Percentiles rank a stretch among this genome's conserved stretches.
Conservation (phyloP, 2,329 filamentous ascomycete species). For the Cryphonectria naterciae region DNA sequence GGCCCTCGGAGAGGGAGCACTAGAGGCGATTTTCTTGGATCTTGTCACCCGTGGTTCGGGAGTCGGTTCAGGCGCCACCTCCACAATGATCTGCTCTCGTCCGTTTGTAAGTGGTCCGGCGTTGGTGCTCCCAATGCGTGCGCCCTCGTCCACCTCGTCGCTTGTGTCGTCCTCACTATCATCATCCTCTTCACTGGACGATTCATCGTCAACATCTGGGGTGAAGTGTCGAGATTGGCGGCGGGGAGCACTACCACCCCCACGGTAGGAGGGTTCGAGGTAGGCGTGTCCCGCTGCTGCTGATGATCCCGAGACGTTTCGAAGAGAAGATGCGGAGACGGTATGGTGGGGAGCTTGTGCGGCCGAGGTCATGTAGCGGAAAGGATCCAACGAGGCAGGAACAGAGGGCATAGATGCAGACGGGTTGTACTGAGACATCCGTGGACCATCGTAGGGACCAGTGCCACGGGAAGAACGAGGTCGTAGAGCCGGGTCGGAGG, state of each 20-base stretch:
- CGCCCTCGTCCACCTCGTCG: constrained; percentile 35
- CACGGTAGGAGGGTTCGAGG: constrained; percentile 30
- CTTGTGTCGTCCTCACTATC: constrained; percentile 37
- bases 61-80: constrained; percentile 36
- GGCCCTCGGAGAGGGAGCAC: constrained; percentile 39
- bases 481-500: constrained; percentile 48
- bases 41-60: constrained; percentile 31
- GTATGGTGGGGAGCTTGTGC: constrained; percentile 43
- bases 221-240: constrained; percentile 26
- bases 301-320: constrained; percentile 42
- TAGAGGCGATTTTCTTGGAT: constrained; percentile 42
- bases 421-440: constrained; percentile 33
- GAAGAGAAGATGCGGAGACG: constrained; percentile 41
- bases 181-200: constrained; percentile 23
- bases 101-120: constrained; percentile 31
- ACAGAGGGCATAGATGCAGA: constrained; percentile 38
- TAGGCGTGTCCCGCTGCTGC: constrained; percentile 1
- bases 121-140: constrained; percentile 22
- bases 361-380: constrained; percentile 56
- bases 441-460: constrained; percentile 39
- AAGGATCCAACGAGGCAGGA: constrained; percentile 49
- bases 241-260: constrained; percentile 20
- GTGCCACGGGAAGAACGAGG: constrained; percentile 40
- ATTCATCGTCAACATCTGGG: constrained; percentile 19
- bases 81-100: constrained; percentile 46